Base-by-base conservation (phyloP, 192 early-diverging fungal genomes). In the Coemansia nantahalensis region DNA sequence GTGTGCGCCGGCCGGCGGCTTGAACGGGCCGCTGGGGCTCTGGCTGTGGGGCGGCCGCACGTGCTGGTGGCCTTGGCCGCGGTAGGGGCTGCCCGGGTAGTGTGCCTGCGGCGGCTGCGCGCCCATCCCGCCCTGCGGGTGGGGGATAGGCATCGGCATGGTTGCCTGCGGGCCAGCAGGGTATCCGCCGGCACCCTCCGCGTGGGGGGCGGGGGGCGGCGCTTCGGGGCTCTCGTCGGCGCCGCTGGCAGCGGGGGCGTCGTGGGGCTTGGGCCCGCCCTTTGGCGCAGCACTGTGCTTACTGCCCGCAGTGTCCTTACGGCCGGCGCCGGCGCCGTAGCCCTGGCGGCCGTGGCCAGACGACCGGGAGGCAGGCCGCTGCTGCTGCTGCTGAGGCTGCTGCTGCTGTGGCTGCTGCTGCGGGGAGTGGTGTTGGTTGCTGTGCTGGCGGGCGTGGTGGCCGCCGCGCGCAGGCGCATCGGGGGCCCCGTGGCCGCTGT, bases 321-420 rank as follows among this genome's bases (percentile, higher is more conserved):
- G 56, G 17, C 45, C 43, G 23, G 61, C 39, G 11, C 41, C 24
- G 36, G 48, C 56, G 54, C 47, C 55, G 51, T 77, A 62, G 24
- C 62, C 65, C 57, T 67, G 71, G 34, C 73, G 57, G 38, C 67
- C 45, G 33, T 77, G 61, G 37, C 46, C 64, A 0, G 67, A 77
- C 1, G 73, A 47, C 51, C 67, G 65, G 21, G 73, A 77, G 15
- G 57, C 66, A 28, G 62, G 66, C 17, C 67, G 71, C 48, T 75
- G 66, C 5, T 59, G 50, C 26, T 62, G 58, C 34, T 50, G 31
- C 16, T 71, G 51, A 39, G 54, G 51, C 34, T 45, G 48, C 16
- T 59, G 51, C 34, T 45, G 48, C 16, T 42, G 22, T 12, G 16
- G 35, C 21, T 38, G 37, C 13, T 62, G 51, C n/a, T 54, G 59